These are phyloP conservation scores for Graphilbum ipis-grandicollis DNA, from an alignment of 2,329 filamentous ascomycete genomes.

Conservation along the genomic window DNA sequence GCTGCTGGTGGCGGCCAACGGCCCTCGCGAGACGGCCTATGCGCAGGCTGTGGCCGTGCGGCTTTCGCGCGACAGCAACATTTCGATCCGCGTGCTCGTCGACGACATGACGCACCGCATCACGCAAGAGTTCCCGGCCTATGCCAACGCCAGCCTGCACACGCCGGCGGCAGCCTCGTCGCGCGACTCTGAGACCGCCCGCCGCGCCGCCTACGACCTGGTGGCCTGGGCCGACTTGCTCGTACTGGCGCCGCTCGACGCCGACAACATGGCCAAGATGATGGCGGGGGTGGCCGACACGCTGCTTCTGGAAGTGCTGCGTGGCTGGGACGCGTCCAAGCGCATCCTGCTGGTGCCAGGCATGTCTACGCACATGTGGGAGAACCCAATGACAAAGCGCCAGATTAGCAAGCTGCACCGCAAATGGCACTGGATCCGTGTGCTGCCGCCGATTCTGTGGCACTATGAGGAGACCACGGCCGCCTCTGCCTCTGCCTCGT, in stretches of 20 bases:
- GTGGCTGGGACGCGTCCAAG: constrained; percentile 78
- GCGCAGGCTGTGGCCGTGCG: constrained; percentile 49
- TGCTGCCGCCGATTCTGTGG: constrained; percentile 71
- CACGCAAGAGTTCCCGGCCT: constrained; percentile 42
- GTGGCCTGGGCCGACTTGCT: constrained; percentile 81
- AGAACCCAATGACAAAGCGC: constrained; percentile 74
- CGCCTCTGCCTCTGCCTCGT: not conserved
- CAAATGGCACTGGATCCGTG: constrained; percentile 76
- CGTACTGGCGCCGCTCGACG: constrained; percentile 69
- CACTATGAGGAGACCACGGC: constrained; percentile 32
- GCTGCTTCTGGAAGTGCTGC: constrained; percentile 60
- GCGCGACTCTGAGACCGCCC: constrained; percentile 31
- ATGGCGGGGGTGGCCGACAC: constrained; percentile 69
- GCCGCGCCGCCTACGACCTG: constrained; percentile 42
- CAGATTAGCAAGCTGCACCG: constrained; percentile 68
- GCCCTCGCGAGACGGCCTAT: constrained; percentile 45
- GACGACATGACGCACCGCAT: constrained; percentile 48
- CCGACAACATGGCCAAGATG: constrained; percentile 76
- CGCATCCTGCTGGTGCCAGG: constrained; percentile 71
- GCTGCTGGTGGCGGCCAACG: constrained; percentile 49
- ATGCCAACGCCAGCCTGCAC: constrained; percentile 33
- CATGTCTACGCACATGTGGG: constrained; percentile 82
- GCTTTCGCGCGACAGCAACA: constrained; percentile 45
- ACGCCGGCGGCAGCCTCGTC: not conserved
- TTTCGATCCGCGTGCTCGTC: constrained; percentile 44